These are phyloP conservation scores for Aspergillus niger DNA, from an alignment of 2,329 filamentous ascomycete genomes.

Conservation along the genomic window DNA sequence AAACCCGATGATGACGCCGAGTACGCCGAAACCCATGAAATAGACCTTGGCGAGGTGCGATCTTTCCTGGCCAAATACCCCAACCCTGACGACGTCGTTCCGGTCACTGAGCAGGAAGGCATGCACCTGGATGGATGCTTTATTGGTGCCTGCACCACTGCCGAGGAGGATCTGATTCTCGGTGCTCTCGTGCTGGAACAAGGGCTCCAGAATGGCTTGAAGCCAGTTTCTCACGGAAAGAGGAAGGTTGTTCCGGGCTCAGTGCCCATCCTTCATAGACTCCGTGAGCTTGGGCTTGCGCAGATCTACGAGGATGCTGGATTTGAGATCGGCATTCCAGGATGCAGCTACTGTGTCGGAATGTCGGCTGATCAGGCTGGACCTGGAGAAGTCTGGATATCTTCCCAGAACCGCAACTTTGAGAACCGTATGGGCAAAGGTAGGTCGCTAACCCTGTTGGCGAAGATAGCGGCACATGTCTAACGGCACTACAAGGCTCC, in stretches of 20 bases:
- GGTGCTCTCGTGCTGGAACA: constrained; percentile 45
- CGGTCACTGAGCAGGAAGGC: constrained; percentile 37
- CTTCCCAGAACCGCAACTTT: constrained; percentile 52
- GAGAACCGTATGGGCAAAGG: constrained; percentile 50
- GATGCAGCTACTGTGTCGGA: constrained; percentile 51
- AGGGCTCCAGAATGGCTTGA: constrained; percentile 38
- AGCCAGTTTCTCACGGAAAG: constrained; percentile 36
- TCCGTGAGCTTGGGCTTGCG: constrained; percentile 38
- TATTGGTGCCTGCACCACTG: constrained; percentile 52
- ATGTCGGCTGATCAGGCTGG: constrained; percentile 46
- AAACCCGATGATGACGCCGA: constrained; percentile 41
- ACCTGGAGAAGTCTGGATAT: constrained; percentile 48
- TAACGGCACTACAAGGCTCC: constrained; percentile 31
- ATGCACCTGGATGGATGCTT: constrained; percentile 47
- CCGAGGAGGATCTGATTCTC: constrained; percentile 50
- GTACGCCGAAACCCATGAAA: constrained; percentile 41
- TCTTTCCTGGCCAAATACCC: constrained; percentile 47
- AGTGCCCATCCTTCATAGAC: constrained; percentile 40
- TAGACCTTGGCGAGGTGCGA: constrained; percentile 44
- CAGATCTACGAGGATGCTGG: constrained; percentile 46
- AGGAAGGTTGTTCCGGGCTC: constrained; percentile 48
- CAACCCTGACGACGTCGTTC: constrained; percentile 48
- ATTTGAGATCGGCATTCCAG: constrained; percentile 46
- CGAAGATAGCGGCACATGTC: neutral
- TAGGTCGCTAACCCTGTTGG: constrained; percentile 8